These are phyloP conservation scores for Aureobasidium vineae DNA, from an alignment of 2,329 filamentous ascomycete genomes.

Conservation along the genomic window DNA sequence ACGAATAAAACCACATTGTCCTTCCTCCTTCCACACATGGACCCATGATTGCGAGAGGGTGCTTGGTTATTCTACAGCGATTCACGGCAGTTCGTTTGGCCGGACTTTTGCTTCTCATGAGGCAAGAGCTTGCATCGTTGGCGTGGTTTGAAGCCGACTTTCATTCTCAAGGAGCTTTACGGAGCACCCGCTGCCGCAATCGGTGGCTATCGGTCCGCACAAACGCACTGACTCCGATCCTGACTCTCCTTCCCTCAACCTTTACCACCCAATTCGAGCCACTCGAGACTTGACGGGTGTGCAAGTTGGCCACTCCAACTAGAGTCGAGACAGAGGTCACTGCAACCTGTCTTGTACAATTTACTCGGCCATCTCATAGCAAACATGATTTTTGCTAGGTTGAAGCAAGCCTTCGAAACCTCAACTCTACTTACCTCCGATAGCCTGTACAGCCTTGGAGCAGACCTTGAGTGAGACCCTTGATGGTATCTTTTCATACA, in stretches of 20 bases:
- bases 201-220: slow-evolving; percentile 20
- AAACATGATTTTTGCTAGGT: not conserved
- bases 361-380: no score
- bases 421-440: not conserved
- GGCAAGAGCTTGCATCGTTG: slow-evolving; percentile 4
- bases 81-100: slow-evolving; percentile 2
- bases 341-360: not conserved
- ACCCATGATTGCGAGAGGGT: not conserved
- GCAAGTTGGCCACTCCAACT: not conserved
- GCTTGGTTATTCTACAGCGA: not conserved
- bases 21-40: not conserved
- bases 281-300: not conserved
- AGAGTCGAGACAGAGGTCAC: not conserved
- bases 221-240: slow-evolving; percentile 1
- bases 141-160: slow-evolving; percentile 1
- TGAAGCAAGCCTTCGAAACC: not conserved
- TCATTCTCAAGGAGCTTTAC: slow-evolving; percentile 5
- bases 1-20: not conserved
- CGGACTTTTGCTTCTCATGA: slow-evolving; percentile 1
- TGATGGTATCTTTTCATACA: not conserved
- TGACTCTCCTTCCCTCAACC: slow-evolving; percentile 8
- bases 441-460: not conserved
- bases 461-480: not conserved
- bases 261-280: not conserved
- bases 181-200: slow-evolving; percentile 21